Evolutionary conservation across 768 basidiomycete species (phyloP), one percentile per base, ranked within the genome.

Genomic region (Cystobasidium ongulense): DNA sequence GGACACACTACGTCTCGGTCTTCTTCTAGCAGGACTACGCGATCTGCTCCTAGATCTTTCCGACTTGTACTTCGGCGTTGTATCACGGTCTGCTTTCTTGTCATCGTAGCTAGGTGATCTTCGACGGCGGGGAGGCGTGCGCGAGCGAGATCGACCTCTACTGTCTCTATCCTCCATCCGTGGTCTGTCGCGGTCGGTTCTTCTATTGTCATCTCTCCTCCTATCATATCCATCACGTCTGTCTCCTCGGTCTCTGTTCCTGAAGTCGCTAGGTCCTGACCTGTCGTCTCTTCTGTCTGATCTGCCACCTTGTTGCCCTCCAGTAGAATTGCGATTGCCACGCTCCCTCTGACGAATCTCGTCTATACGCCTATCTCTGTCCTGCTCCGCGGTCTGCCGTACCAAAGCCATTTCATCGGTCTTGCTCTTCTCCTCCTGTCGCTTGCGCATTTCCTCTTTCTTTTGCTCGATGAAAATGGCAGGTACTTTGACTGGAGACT

Each of bases 401-500:
- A 57, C 25, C 7, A 71, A 35, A 15, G 35, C 70, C 29, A 66
- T 36, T 83, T 29, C 90, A 83, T 70, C 18, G 90, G 85, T 78
- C 90, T 89, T 64, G 86, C 84, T 5, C 84, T 84, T 75, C 29
- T 78, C 75, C 59, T 78, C 79, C 38, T 80, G 78, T 41, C 80
- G 70, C 72, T 84, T 84, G n/a, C 90, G 85, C 86, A 95, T 88
- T 80, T 95, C 92, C 78, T 87, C 87, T 81, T 96, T 96, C 82
- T 95, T 94, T 81, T 89, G 88, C 77, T 96, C 92, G 1, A 96
- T 86, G 78, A 95, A 90, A 13, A 89, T 89, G 13, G 87, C 86
- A 8, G 96, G 96, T 0, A 99, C 90, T 74, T 93, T 93, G 11
- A 90, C 89, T 1, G 89, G 86, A 35, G 90, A 90, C 36, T 85